Conservation (phyloP, 495 filamentous ascomycete species). For the Penicillium waksmanii region DNA sequence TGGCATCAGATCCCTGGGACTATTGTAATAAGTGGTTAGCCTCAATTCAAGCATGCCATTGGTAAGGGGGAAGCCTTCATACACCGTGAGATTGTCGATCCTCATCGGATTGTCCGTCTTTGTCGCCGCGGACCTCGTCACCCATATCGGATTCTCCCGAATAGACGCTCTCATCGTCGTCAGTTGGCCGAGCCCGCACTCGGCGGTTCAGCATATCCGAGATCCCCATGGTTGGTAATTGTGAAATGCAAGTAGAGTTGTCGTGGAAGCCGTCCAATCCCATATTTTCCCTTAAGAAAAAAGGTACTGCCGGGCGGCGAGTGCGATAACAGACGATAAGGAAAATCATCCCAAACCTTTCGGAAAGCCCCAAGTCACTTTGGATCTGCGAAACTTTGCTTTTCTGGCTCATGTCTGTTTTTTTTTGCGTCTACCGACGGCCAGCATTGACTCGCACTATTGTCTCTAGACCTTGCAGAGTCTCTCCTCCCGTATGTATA, state of each 20-base stretch:
- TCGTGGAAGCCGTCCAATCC: background rate
- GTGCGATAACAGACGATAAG: too few relatives aligned
- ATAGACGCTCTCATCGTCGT: conserved; percentile 51
- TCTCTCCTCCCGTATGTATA: background rate
- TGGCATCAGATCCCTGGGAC: conserved; percentile 8
- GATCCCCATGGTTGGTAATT: conserved; percentile 42
- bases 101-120: conserved; percentile 38
- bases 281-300: conserved; percentile 13
- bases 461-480: background rate
- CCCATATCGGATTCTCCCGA: conserved; percentile 35
- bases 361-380: too few relatives aligned
- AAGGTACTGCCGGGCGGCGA: conserved; percentile 36
- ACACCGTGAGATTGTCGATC: conserved; percentile 40
- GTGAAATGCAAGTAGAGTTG: background rate
- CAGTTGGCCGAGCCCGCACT: conserved; percentile 60
- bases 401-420: background rate
- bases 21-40: background rate
- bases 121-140: conserved; percentile 28
- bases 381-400: background rate
- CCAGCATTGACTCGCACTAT: background rate
- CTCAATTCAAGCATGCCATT: background rate
- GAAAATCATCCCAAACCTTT: too few relatives aligned
- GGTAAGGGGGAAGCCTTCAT: conserved; percentile 7
- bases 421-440: background rate
- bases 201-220: conserved; percentile 59